phyloP scores from a whole-genome alignment of 108 stramenopile genomes.

The Parietichytrium sp. region DNA sequence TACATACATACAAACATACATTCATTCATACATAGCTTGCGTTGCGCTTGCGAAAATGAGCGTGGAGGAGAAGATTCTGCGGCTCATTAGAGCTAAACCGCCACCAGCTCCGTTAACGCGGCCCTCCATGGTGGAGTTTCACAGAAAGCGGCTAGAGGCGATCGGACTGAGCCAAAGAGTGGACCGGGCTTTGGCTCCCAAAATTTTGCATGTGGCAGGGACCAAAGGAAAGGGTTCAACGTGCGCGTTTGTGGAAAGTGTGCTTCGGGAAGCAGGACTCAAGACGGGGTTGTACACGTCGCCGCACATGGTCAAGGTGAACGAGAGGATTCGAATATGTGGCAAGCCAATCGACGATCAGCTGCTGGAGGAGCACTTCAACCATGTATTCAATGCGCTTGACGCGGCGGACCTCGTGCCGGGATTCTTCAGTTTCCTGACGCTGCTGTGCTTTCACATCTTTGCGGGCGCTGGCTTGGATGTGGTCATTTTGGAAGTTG shows the following conservation, averaged over 20 bases:
- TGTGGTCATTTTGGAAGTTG: conserved; percentile 82
- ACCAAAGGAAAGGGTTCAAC: conserved; percentile 96
- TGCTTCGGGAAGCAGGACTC: conserved; percentile 60
- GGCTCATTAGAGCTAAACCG: background rate
- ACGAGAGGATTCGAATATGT: conserved; percentile 80
- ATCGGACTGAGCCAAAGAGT: conserved; percentile 18
- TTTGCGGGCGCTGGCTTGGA: conserved; percentile 63
- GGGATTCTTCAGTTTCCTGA: conserved; percentile 87
- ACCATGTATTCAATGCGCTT: conserved; percentile 61
- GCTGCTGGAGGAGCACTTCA: conserved; percentile 71
- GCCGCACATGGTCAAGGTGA: conserved; percentile 79
- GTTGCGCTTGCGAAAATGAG: too few relatives aligned
- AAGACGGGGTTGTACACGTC: conserved; percentile 73
- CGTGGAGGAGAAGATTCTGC: conserved; percentile 27
- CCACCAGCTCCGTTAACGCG: background rate
- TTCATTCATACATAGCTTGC: too few relatives aligned
- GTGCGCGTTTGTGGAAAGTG: conserved; percentile 69
- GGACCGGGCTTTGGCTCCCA: background rate
- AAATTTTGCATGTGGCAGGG: conserved; percentile 81
- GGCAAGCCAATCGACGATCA: conserved; percentile 71
- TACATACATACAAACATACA: too few relatives aligned
- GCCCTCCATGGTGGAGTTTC: background rate
- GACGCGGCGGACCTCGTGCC: conserved; percentile 55
- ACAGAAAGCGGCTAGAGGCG: conserved; percentile 3
- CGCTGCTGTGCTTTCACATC: conserved; percentile 72